phyloP scores from a whole-genome alignment of 345 rosid species.

The Arabis hirsuta region DNA sequence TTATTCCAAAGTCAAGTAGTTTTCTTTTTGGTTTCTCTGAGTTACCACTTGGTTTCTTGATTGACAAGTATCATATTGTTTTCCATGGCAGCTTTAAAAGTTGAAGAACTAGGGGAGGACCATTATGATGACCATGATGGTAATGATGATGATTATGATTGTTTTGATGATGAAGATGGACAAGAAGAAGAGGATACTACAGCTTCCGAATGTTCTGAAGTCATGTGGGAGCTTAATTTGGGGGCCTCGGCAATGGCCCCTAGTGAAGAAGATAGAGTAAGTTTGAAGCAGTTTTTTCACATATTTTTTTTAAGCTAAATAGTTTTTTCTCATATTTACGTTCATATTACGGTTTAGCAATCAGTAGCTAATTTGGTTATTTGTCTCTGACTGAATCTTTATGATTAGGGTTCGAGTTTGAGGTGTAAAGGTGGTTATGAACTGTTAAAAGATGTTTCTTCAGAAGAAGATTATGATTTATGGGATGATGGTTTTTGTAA shows the following conservation, averaged over 20 bases:
- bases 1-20: neutral
- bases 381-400: too few species aligned
- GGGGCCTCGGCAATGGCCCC: too few species aligned
- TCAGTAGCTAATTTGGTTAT: too few species aligned
- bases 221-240: neutral
- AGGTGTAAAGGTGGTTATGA: neutral
- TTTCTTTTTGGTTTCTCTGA: neutral
- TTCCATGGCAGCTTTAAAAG: slow-evolving; percentile 11
- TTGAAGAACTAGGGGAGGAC: neutral
- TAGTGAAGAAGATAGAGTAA: slow-evolving; percentile 12
- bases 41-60: slow-evolving; percentile 24
- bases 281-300: neutral
- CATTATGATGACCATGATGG: neutral
- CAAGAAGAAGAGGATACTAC: neutral
- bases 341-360: too few species aligned
- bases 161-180: too few species aligned
- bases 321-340: neutral
- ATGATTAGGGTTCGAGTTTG: too few species aligned
- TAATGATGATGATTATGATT: neutral
- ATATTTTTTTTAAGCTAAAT: too few species aligned
- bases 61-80: neutral
- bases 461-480: neutral
- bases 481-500: too few species aligned
- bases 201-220: neutral
- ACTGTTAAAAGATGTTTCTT: neutral